Base-by-base conservation (phyloP, 1,284 basidiomycete species). In the Pseudomicrostroma phylloplanum region DNA sequence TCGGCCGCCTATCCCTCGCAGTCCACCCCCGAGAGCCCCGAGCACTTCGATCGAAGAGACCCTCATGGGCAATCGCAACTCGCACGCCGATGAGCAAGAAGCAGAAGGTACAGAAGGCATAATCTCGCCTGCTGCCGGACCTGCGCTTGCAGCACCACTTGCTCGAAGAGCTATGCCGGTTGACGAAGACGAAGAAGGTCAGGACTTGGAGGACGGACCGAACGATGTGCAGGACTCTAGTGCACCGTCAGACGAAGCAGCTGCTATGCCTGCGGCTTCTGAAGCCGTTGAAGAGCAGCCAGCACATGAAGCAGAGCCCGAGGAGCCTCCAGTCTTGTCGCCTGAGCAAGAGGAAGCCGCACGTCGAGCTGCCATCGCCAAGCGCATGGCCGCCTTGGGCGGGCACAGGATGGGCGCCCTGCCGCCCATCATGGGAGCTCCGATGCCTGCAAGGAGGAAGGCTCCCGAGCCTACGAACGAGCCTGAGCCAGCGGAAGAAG, bases 401-500 rank as follows among this genome's bases (percentile, higher is more conserved):
- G 77, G 76, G 46, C 71, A 71, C 41, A 56, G 73, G 9, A 68
- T 77, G 53, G 75, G 73, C 3, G 66, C 56, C 2, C 67, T 60
- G 69, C 72, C 58, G 58, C 74, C 66, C 46, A 71, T 51, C 63
- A 79, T 64, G 80, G 76, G 59, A 55, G 77, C 30, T 77, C 82
- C 21, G 75, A 83, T 58, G 81, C 82, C 26, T 80, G 82, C 57
- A 83, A 83, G 66, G 82, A 83, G 63, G 7, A 54, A 54, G 21
- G 63, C 63, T 13, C 77, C 69, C 25, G 65, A 63, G 43, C 61
- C 62, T 6, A 73, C 61, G 4, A 81, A 82, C 1, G 81, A 81
- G 19, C 80, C 77, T 21, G 78, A 74, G 17, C 78, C 67, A 3
- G 73, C 79, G 7, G 74, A 68, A 11, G 65, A 66, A 13, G 30